Evolutionary conservation across 768 basidiomycete genomes (phyloP), one percentile per base, ranked within the genome.

Genomic region (Boletus tylopilopsis): DNA sequence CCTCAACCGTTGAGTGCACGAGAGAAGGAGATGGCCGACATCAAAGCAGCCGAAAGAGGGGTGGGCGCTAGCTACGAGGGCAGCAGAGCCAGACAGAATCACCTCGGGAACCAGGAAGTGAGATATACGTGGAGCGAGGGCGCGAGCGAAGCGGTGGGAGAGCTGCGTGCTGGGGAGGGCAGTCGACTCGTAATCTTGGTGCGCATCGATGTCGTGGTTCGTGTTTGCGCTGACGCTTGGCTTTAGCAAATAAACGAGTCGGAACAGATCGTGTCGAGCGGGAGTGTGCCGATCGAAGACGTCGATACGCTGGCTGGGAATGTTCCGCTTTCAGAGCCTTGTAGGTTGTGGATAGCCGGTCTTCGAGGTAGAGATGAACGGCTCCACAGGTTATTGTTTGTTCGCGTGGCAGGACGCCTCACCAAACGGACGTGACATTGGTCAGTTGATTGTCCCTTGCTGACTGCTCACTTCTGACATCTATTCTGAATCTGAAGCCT

Each of bases 1-100:
- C 88, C 91, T 2, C 78, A 89, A 53, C 95, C 94, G 2, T 74
- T 96, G 58, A 91, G 85, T 33, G 78, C 80, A 0, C 78, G 85
- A 27, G 94, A 97, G 68, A 78, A 83, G 51, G 93, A 94, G 64
- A 76, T 95, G 53, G 85, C 78, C 0, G 83, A 85, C 47, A 76
- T 95, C 51, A 80, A 78, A 41, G 79, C 81, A 1, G 89, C 90
- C 4, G 94, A 95, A 64, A 75, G 80, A n/a, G 71, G 74, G 47
- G 76, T 75, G 9, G 77, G 73, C 43, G 69, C 68, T 41, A 64
- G 66, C 1, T 86, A 85, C 55, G 76, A 81, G 52, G 85, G 82
- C 7, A 85, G 79, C 55, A 72, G 75, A 24, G 74, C 71, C 3
- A 71, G 81, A 54, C 68, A 71, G 50, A 82, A 72, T 55, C 84